Conservation (phyloP, 2,329 filamentous ascomycete species). For the Periglandula ipomoeae region DNA sequence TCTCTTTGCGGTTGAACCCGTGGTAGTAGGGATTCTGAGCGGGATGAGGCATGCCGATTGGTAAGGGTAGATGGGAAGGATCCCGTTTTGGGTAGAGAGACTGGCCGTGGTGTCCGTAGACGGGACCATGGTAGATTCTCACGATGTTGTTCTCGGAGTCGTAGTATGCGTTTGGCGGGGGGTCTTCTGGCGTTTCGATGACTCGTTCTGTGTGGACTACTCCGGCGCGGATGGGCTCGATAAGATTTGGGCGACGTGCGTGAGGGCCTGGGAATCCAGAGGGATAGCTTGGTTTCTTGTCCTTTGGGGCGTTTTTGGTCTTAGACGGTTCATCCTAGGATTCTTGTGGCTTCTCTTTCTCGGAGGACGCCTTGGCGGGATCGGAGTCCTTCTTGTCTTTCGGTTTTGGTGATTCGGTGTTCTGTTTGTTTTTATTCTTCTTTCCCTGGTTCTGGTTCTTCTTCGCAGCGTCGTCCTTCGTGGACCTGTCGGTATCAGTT, state of each 20-base stretch:
- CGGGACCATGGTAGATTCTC: constrained; percentile 48
- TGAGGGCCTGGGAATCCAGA: constrained; percentile 20
- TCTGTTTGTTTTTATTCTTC: constrained; percentile 7
- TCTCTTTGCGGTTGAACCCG: constrained; percentile 21
- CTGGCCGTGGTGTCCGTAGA: constrained; percentile 40
- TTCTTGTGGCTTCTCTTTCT: constrained; percentile 7
- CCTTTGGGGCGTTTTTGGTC: constrained; percentile 6
- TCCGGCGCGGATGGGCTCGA: constrained; percentile 38
- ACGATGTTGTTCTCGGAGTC: constrained; percentile 42
- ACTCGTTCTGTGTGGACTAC: constrained; percentile 47
- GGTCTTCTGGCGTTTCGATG: constrained; percentile 42
- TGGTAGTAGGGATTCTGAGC: constrained; percentile 33
- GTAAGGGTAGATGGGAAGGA: constrained; percentile 21
- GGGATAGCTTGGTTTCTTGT: constrained; percentile 17
- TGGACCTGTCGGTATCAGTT: constrained; percentile 10
- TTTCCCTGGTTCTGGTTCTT: constrained; percentile 9
- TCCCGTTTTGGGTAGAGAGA: constrained; percentile 36
- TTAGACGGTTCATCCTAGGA: constrained; percentile 8
- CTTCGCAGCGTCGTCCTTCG: neutral
- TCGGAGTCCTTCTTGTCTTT: constrained; percentile 3
- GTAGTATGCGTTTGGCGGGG: constrained; percentile 50
- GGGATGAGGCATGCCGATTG: constrained; percentile 35
- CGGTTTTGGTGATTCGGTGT: constrained; percentile 12
- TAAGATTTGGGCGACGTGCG: constrained; percentile 31
- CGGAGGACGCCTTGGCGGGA: neutral